Evolutionary conservation across 192 early-diverging fungal genomes (phyloP), one percentile per base, ranked within the genome.

Genomic region (Backusella luteola): DNA sequence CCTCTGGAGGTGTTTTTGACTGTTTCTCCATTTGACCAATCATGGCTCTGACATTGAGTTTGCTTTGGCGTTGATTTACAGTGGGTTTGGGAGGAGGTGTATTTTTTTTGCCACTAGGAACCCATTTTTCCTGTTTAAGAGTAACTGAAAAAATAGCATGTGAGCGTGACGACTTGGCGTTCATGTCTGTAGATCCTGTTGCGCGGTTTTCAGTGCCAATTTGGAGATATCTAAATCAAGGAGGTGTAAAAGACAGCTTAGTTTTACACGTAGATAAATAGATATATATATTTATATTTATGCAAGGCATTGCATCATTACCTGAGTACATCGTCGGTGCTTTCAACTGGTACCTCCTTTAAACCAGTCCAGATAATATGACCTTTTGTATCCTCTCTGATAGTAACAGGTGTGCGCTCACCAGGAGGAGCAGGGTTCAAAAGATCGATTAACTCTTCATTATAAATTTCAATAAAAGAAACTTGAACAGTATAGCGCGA

Each of bases 61-160:
- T 68, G 29, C 53, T 77, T 29, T 66, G 66, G 7, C 38, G 53
- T 17, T 46, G 71, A 12, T 12, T 76, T n/a, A 67, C 6, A 23
- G 53, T 56, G 17, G 29, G 23, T 12, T 49, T 56, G 69, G 46
- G 73, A 69, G 79, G 1, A 34, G 38, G 41, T 7, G 21, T 5
- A 49, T 77, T 77, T 12, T 67, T 36, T 38, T 26, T 44, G 6
- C 7, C 3, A 19, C 41, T 52, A 9, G 82, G 73, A 8, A 84
- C 76, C 49, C 86, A 90, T 73, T 87, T 89, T 46, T 93, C 86
- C 79, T 99, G 98, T 38, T 87, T 85, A 42, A 99, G 87, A 4
- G 91, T 92, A 23, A 99, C 91, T 0, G 93, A 92, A 84, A 98
- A 99, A 59, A 99, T 99, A 38, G 97, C 98, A 81, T 99, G 98